Percentiles rank a stretch among this genome's conserved stretches.
These are phyloP conservation scores for Talaromyces piceae DNA, from an alignment of 2,329 filamentous ascomycete species.

Conservation along the genomic window DNA sequence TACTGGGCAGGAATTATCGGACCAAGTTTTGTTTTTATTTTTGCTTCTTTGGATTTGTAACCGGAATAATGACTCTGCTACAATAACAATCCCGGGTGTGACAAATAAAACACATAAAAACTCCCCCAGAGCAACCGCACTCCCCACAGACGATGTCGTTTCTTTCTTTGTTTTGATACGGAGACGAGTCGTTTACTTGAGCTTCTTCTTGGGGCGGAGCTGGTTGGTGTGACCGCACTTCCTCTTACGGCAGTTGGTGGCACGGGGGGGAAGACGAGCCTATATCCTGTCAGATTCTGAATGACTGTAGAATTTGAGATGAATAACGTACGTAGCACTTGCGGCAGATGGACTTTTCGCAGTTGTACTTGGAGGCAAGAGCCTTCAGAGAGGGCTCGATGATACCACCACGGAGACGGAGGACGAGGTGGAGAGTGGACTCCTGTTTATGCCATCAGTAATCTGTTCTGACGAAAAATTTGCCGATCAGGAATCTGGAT, in stretches of 20 bases:
- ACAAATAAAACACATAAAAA: not conserved
- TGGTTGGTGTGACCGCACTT: constrained; percentile 99
- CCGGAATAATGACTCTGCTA: not conserved
- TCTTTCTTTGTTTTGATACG: constrained; percentile 1
- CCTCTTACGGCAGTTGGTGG: constrained; percentile 99
- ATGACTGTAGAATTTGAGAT: not conserved
- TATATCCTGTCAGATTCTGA: constrained; percentile 17
- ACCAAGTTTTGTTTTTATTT: constrained; percentile 4
- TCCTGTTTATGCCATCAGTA: constrained; percentile 50
- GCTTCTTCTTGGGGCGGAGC: constrained; percentile 99
- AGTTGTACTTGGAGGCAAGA: constrained; percentile 99
- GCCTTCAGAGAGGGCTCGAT: constrained; percentile 99
- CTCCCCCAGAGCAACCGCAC: not conserved
- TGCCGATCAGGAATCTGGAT: too few relatives aligned
- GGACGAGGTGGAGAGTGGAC: constrained; percentile 95
- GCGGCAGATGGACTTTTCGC: constrained; percentile 99
- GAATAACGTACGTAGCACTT: constrained; percentile 88
- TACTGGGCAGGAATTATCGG: not conserved
- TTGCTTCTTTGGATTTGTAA: constrained; percentile 3
- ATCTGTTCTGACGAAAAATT: too few relatives aligned
- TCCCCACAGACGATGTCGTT: constrained; percentile 4
- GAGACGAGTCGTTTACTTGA: constrained; percentile 58
- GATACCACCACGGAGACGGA: constrained; percentile 98
- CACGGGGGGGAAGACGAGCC: constrained; percentile 88
- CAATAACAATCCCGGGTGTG: not conserved